A percentile compares a stretch with the other conserved stretches of the same genome.
Evolutionary conservation across 257 asterid species (phyloP).

Genomic region (Solanum medicagineum): DNA sequence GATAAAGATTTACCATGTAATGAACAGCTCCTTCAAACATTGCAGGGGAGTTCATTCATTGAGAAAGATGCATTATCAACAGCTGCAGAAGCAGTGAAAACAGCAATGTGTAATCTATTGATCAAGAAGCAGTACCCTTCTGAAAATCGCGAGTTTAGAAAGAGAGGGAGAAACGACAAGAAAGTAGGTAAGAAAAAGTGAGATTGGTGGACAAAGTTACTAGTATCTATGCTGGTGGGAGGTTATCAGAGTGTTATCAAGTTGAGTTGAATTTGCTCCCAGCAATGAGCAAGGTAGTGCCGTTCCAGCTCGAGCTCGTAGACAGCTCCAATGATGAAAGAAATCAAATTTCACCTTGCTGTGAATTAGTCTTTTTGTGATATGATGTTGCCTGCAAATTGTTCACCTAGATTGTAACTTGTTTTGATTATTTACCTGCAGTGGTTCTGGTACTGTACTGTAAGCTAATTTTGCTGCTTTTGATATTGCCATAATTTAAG

Average conservation of each 20-base stretch:
- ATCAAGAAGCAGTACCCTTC: constrained; percentile 77
- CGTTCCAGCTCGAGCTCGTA: background rate
- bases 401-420: background rate
- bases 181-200: constrained; percentile 15
- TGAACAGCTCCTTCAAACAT: constrained; percentile 30
- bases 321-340: background rate
- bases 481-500: background rate
- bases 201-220: background rate
- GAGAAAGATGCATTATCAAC: constrained; percentile 47
- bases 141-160: constrained; percentile 62
- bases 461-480: background rate
- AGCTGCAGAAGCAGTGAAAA: constrained; percentile 76
- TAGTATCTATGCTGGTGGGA: background rate
- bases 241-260: background rate
- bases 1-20: constrained; percentile 60
- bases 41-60: constrained; percentile 54
- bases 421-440: background rate
- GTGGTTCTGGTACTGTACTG: background rate
- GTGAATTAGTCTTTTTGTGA: background rate
- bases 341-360: background rate
- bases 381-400: background rate
- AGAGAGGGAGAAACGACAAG: constrained; percentile 66
- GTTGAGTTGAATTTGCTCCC: background rate
- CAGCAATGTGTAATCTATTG: constrained; percentile 66
- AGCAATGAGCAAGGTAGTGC: background rate